Conservation (phyloP, 106 monocot species). For the Amphibolis antarctica region DNA sequence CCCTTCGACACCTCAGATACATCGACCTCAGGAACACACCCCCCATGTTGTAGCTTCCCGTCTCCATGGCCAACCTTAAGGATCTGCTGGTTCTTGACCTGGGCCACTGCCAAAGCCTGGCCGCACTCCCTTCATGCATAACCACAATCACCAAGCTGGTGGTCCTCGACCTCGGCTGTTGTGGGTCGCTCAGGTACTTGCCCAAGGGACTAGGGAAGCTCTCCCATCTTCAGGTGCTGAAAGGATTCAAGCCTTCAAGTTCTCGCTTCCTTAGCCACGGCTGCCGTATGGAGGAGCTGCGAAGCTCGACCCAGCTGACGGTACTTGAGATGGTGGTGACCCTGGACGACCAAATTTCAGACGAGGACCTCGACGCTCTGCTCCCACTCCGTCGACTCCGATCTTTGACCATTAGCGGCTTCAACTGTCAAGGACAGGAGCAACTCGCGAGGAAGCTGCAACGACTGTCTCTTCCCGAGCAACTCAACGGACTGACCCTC, state of each 20-base stretch:
- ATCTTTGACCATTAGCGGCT: neutral
- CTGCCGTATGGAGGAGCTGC: neutral
- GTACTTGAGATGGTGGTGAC: constrained; percentile 1
- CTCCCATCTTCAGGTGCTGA: constrained; percentile 5
- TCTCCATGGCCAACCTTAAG: neutral
- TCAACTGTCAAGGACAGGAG: neutral
- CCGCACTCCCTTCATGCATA: constrained; percentile 2
- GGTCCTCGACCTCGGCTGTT: constrained; percentile 5
- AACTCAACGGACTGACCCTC: constrained; percentile 4
- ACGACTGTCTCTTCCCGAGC: neutral
- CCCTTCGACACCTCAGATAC: neutral
- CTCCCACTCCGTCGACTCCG: neutral
- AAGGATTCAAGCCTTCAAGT: constrained; percentile 3
- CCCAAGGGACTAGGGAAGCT: constrained; percentile 1
- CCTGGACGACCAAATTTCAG: neutral
- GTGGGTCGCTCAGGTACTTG: constrained; percentile 2
- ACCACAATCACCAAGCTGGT: neutral
- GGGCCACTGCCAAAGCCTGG: constrained; percentile 4
- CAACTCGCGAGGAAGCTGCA: neutral
- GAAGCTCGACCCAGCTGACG: neutral
- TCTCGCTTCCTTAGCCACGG: neutral
- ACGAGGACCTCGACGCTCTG: constrained; percentile 1
- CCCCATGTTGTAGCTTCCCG: constrained; percentile 1
- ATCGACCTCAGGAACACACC: constrained; percentile 2
- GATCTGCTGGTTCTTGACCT: neutral